These are phyloP conservation scores for Lagenidium giganteum DNA, from an alignment of 352 stramenopile species.

Conservation along the genomic window DNA sequence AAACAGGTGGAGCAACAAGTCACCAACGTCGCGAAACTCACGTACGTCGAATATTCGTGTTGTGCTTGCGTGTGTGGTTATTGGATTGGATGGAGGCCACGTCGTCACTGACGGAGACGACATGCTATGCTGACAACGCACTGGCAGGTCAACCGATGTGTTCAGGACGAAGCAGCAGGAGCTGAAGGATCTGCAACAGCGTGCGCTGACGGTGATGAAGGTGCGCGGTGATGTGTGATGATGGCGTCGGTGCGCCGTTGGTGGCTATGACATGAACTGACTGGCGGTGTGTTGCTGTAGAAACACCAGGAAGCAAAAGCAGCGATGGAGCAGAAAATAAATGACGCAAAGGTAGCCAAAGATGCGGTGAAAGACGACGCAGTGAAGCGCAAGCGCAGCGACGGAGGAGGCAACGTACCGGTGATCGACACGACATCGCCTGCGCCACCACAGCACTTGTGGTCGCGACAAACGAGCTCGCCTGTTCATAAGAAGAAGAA, in stretches of 20 bases:
- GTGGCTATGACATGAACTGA: not conserved
- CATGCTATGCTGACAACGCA: too few relatives aligned
- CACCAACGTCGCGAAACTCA: too few relatives aligned
- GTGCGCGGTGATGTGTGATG: slow-evolving; percentile 12
- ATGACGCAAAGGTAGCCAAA: slow-evolving; percentile 11
- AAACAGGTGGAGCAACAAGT: too few relatives aligned
- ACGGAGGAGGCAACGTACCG: slow-evolving; percentile 4
- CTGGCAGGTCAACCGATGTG: too few relatives aligned
- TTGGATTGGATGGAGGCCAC: too few relatives aligned
- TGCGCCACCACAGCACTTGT: not conserved
- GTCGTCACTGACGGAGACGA: too few relatives aligned
- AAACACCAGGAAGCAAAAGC: slow-evolving; percentile 22
- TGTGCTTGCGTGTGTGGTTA: too few relatives aligned
- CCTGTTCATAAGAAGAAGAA: too few relatives aligned
- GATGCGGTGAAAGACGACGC: not conserved
- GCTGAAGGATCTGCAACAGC: slow-evolving; percentile 30
- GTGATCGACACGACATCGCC: slow-evolving; percentile 13
- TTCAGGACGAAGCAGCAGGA: slow-evolving; percentile 25
- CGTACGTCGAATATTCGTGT: too few relatives aligned
- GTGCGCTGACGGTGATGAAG: slow-evolving; percentile 22
- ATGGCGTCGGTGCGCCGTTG: too few relatives aligned
- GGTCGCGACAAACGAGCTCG: slow-evolving; percentile 11
- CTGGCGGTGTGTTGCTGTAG: slow-evolving; percentile 6
- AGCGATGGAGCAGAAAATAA: slow-evolving; percentile 22
- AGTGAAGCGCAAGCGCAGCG: slow-evolving; percentile 24